Base-by-base conservation (phyloP, 129 eudicot species). In the Helianthus tuberosus region DNA sequence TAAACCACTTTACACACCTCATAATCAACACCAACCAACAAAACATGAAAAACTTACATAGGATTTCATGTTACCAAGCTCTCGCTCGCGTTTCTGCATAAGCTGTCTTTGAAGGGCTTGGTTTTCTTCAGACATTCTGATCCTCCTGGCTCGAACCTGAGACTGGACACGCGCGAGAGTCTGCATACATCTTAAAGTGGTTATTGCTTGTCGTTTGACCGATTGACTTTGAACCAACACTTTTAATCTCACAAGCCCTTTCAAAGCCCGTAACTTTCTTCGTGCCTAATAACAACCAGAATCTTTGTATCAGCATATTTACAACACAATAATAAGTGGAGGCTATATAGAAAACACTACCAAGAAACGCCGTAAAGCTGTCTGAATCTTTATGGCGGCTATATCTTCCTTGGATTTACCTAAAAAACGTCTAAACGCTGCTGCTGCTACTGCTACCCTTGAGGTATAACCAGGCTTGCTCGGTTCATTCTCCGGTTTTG, bases 351-450 rank as follows among this genome's bases (percentile, higher is more conserved):
- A 35, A 41, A 25, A 39, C 17, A 60, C 43, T 81, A 89, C 96
- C 92, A 74, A 64, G 74, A 69, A 84, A 48, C 89, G 84, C 0
- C 96, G 86, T 51, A 84, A 89, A 73, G 84, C 82, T 70, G 92
- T 73, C 70, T 89, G 96, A 57, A 89, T 75, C 86, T 77, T 89
- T 60, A 84, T 79, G 20, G 88, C 92, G 13, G 96, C 91, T 4
- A 86, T 57, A 67, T 89, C 96, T 58, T 89, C 92, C 68, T 82
- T 86, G 3, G 96, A 70, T 77, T 82, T 86, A 52, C 83, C 91
- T 36, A 50, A 61, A 58, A 66, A 47, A 50, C 77, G 78, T 46
- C 86, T 63, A 3, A 77, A 82, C 11, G 85, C 90, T 23, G 88
- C 93, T 17, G 93, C 92, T 6, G 90, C 94, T 60, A 8, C 47